Base-by-base conservation (phyloP, 108 stramenopile genomes). In the Pinguiococcus pyrenoidosus region DNA sequence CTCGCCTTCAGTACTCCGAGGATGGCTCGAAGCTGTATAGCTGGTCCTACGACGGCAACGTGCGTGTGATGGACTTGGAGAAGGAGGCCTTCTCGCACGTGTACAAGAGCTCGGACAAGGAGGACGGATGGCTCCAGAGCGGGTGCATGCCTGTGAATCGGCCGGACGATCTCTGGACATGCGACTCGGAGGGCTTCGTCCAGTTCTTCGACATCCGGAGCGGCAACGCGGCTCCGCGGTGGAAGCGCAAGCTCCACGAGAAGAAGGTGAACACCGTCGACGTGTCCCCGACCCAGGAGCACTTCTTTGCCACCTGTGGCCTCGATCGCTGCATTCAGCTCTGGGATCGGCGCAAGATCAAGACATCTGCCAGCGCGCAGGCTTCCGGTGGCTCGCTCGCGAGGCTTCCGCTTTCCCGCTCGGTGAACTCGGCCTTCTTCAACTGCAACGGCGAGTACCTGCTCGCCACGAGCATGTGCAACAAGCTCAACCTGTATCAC, bases 181-280 rank as follows among this genome's bases (percentile, higher is more conserved):
- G n/a, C n/a, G n/a, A n/a, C n/a, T n/a, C n/a, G n/a, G n/a, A n/a
- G n/a, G n/a, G n/a, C n/a, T n/a, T n/a, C n/a, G n/a, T n/a, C n/a
- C n/a, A n/a, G n/a, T n/a, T n/a, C n/a, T n/a, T n/a, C n/a, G n/a
- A n/a, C n/a, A n/a, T n/a, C n/a, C n/a, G n/a, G n/a, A n/a, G n/a
- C n/a, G n/a, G n/a, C n/a, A n/a, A n/a, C n/a, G n/a, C n/a, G n/a
- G n/a, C n/a, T n/a, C 36, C 48, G 58, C 32, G 36, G 8, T 56
- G 54, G 58, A 28, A 29, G 24, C 46, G 46, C 46, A 26, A 24
- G 33, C 54, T 44, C 1, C 46, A 56, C 30, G 58, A 56, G 16
- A 48, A 49, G 44, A 56, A 61, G 51, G 59, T 36, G n/a, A 61
- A 61, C 41, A 50, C 59, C 22, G 59, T 61, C 1, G 57, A 63